Percentiles rank a stretch among this genome's conserved stretches.
Evolutionary conservation across 2,329 filamentous ascomycete genomes (phyloP).

Genomic region (Fusarium buxicola): DNA sequence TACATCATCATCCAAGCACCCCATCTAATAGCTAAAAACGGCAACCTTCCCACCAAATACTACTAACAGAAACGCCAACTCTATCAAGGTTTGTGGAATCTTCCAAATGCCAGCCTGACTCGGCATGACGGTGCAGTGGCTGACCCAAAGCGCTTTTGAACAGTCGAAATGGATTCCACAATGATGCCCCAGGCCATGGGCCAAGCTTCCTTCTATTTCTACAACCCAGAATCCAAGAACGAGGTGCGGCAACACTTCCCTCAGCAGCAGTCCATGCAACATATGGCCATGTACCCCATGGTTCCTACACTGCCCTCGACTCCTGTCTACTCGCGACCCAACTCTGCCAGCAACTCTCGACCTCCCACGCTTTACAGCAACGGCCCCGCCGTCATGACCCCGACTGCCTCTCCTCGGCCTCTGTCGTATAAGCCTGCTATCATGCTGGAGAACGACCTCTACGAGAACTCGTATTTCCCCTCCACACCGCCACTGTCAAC

Average conservation of each 20-base stretch:
- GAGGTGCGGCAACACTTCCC: constrained; percentile 79
- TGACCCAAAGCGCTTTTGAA: constrained; percentile 24
- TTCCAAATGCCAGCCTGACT: constrained; percentile 24
- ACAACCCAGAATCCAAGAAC: constrained; percentile 79
- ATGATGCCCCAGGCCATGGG: constrained; percentile 72
- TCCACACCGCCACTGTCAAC: constrained; percentile 89
- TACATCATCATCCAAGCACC: constrained; percentile 38
- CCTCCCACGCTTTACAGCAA: constrained; percentile 67
- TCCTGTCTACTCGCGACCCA: constrained; percentile 73
- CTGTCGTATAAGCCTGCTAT: constrained; percentile 82
- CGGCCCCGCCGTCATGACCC: constrained; percentile 74
- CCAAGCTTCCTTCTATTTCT: constrained; percentile 87
- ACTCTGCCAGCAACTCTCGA: constrained; percentile 74
- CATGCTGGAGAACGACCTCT: constrained; percentile 81
- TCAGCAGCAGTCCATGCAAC: constrained; percentile 65
- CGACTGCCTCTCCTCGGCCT: constrained; percentile 79
- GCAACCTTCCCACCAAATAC: constrained; percentile 9
- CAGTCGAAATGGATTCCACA: constrained; percentile 71
- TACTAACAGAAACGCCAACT: constrained; percentile 30
- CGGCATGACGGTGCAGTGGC: constrained; percentile 26
- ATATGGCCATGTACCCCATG: constrained; percentile 65
- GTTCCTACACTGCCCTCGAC: constrained; percentile 71
- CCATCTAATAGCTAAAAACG: constrained; percentile 45
- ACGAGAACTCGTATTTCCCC: constrained; percentile 79
- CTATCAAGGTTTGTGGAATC: constrained; percentile 43